Percentiles rank a stretch among this genome's conserved stretches.
Conservation (phyloP, 805 yeast species). For the Cyberlindnera lachancei region DNA sequence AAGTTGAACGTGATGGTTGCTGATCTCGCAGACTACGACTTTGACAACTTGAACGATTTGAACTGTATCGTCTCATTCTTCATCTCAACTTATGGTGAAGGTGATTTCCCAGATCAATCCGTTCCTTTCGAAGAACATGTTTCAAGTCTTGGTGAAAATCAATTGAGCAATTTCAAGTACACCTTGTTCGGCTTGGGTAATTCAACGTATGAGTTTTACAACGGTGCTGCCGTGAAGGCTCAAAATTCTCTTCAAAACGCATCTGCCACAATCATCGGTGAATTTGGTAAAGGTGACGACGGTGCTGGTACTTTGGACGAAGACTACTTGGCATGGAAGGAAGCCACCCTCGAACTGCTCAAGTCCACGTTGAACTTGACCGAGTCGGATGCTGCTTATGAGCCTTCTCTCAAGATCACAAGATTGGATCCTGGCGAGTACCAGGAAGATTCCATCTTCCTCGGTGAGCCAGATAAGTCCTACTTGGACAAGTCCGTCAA, state of each 20-base stretch:
- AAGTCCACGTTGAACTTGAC: constrained; percentile 57
- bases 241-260: constrained; percentile 44
- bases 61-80: constrained; percentile 63
- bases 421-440: constrained; percentile 30
- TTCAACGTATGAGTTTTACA: constrained; percentile 87
- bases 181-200: constrained; percentile 91
- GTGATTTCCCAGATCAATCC: constrained; percentile 97
- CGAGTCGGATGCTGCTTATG: constrained; percentile 74
- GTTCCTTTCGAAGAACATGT: constrained; percentile 66
- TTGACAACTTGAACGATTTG: constrained; percentile 63
- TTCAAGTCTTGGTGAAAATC: constrained; percentile 44
- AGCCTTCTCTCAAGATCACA: constrained; percentile 51
- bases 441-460: constrained; percentile 40
- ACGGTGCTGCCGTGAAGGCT: constrained; percentile 67
- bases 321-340: constrained; percentile 92
- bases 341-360: constrained; percentile 56
- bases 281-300: constrained; percentile 90
- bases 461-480: constrained; percentile 68
- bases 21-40: constrained; percentile 85
- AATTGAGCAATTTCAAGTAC: constrained; percentile 51
- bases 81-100: constrained; percentile 95
- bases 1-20: constrained; percentile 78
- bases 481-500: constrained; percentile 28
- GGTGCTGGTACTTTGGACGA: constrained; percentile 94
- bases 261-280: constrained; percentile 69